Evolutionary conservation across 2,329 filamentous ascomycete genomes (phyloP), one percentile per base, ranked within the genome.

Genomic region (Akanthomyces uredinophilus): DNA sequence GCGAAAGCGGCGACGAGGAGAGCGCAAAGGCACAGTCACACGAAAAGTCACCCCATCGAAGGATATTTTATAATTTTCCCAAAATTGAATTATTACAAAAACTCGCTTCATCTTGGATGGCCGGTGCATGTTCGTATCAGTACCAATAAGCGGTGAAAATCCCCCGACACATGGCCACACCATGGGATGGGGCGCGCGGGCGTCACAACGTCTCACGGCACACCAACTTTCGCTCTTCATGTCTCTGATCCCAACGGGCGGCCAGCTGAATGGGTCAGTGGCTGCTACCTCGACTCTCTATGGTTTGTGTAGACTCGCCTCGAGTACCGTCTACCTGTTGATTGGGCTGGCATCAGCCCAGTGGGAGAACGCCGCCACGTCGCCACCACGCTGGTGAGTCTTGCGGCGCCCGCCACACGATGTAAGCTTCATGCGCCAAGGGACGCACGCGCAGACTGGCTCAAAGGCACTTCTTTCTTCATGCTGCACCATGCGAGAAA

Each of bases 101-200:
- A 14, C 37, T 4, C 8, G 6, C 49, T 2, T 32, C 16, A 5
- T 20, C 20, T 13, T 29, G 10, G n/a, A 3, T 16, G 4, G 22
- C 13, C 39, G 39, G n/a, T 37, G 10, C 24, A 14, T 5, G 1
- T 27, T n/a, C 37, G 5, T 43, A 7, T 52, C 35, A 51, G 50
- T 7, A 44, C 24, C 37, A 62, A 52, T 52, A 44, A 62, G 60
- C 60, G 60, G 60, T 62, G 60, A 62, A 62, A 56, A 51, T 56
- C 20, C 24, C 24, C 18, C 43, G n/a, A 55, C 59, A 55, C 50
- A 55, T 43, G 52, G n/a, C 41, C 24, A 61, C 59, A 35, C 51
- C 59, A 43, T 43, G 49, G 49, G 49, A 53, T 53, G 58, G 58
- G 16, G 58, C 32, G 32, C 32, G 27, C 39, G 11, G 47, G 49